Evolutionary conservation across 441 rosid species (phyloP).

Genomic region (Arabidopsis lyrata): DNA sequence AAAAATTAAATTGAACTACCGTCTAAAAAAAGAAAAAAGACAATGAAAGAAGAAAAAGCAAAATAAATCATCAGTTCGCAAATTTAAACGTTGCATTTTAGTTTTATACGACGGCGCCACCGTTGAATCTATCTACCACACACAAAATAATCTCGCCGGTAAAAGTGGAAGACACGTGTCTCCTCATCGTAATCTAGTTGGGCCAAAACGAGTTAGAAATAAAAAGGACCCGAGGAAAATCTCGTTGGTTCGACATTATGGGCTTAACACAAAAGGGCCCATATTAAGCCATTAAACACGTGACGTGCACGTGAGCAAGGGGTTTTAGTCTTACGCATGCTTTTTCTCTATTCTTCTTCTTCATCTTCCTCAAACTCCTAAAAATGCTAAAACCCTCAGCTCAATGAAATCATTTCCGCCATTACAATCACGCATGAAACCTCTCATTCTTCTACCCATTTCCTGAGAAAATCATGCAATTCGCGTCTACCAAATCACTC

Average conservation of each 20-base stretch:
- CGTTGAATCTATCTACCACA: too few relatives aligned
- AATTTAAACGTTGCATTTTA: background rate
- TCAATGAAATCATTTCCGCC: conserved; percentile 12
- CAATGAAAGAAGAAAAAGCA: conserved; percentile 25
- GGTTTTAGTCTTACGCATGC: background rate
- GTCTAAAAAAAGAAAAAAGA: conserved; percentile 12
- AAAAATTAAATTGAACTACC: conserved; percentile 18
- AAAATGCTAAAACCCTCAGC: conserved; percentile 31
- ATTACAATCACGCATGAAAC: conserved; percentile 20
- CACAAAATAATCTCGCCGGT: too few relatives aligned
- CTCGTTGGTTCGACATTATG: background rate
- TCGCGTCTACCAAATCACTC: conserved; percentile 8
- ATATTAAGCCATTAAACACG: conserved; percentile 1
- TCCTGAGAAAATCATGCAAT: conserved; percentile 27
- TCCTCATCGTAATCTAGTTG: background rate
- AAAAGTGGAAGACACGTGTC: background rate
- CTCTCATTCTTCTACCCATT: conserved; percentile 9
- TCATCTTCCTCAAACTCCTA: background rate
- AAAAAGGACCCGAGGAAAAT: background rate
- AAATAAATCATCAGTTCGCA: conserved; percentile 4
- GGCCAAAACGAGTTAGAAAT: background rate
- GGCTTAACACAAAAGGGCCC: conserved; percentile 11
- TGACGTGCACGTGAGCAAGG: conserved; percentile 23
- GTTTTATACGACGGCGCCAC: background rate
- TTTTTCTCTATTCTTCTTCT: background rate